These are phyloP conservation scores for Pistacia atlantica DNA, from an alignment of 345 rosid genomes.

Conservation along the genomic window DNA sequence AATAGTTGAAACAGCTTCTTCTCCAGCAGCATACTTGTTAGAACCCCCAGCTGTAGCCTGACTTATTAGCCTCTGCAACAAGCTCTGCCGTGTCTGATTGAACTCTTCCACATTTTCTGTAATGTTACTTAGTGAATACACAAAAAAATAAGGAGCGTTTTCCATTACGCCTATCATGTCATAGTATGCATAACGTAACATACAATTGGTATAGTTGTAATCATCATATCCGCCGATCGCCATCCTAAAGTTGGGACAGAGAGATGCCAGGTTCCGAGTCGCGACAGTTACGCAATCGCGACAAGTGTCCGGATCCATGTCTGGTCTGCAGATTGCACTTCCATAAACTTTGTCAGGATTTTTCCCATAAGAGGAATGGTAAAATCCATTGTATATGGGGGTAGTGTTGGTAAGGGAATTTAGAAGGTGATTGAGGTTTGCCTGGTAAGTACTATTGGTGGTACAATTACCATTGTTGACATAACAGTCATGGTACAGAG, in stretches of 20 bases:
- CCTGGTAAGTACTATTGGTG: slow-evolving; percentile 5
- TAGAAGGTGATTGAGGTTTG: slow-evolving; percentile 12
- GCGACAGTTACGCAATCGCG: not conserved
- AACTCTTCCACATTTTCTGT: slow-evolving; percentile 20
- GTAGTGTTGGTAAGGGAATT: not conserved
- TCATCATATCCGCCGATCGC: slow-evolving; percentile 16
- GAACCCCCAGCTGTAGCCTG: slow-evolving; percentile 32
- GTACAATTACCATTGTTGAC: not conserved
- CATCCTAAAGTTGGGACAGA: not conserved
- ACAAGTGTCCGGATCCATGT: slow-evolving; percentile 15
- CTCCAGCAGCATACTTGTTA: slow-evolving; percentile 49
- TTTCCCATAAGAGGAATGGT: slow-evolving; percentile 13
- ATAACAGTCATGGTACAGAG: not conserved
- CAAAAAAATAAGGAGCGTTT: not conserved
- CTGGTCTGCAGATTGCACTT: slow-evolving; percentile 14
- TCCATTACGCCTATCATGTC: not conserved
- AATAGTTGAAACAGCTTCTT: not conserved
- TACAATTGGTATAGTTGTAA: not conserved
- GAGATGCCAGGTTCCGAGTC: not conserved
- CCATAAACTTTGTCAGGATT: not conserved
- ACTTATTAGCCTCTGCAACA: slow-evolving; percentile 26
- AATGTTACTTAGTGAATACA: not conserved
- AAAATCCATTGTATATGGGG: not conserved
- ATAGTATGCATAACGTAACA: slow-evolving; percentile 1
- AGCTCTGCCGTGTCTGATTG: slow-evolving; percentile 13